Base-by-base conservation (phyloP, 805 yeast species). In the Yamadazyma nakazawae region DNA sequence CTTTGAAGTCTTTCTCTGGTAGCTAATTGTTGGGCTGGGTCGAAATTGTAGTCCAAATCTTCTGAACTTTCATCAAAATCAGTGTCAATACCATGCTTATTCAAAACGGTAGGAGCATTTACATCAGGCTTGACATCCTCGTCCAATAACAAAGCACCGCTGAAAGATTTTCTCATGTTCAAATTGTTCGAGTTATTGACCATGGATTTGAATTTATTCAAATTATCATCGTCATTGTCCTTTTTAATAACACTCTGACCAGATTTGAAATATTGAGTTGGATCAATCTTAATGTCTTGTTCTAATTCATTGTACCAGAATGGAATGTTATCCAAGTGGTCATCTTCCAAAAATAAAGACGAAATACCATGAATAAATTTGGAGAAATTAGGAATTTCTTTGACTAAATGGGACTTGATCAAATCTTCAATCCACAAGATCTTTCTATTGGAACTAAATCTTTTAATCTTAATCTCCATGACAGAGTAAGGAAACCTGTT, bases 321-420 rank as follows among this genome's bases (percentile, higher is more conserved):
- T 46, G 99, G 99, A 52, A 92, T 75, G 52, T 85, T 82, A 62
- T 89, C 96, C 60, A 92, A 76, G 55, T 85, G 84, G 58, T 92
- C 97, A 62, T 88, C 94, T 61, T 92, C 98, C 45, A 89, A 80
- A 61, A 84, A 92, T 52, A 92, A 75, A 2, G 89, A 77, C 5
- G 97, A 90, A 48, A 90, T 81, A 68, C 98, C 98, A 63, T 92
- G 99, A 55, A 92, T 78, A 62, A 87, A 92, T 67, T 90, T 88
- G 43, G 96, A 88, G 60, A 92, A 92, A 59, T 88, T 87, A 46
- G 97, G 97, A 50, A 92, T 91, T 64, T 90, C 97, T 62, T 88
- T 90, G 40, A 90, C 96, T 56, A 92, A 74, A 60, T 88, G 91
- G 21, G 89, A 79, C 47, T 82, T 81, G 26, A 88, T 84, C 58